phyloP scores from a whole-genome alignment of 805 yeast species.

The Wickerhamiella shivajii region DNA sequence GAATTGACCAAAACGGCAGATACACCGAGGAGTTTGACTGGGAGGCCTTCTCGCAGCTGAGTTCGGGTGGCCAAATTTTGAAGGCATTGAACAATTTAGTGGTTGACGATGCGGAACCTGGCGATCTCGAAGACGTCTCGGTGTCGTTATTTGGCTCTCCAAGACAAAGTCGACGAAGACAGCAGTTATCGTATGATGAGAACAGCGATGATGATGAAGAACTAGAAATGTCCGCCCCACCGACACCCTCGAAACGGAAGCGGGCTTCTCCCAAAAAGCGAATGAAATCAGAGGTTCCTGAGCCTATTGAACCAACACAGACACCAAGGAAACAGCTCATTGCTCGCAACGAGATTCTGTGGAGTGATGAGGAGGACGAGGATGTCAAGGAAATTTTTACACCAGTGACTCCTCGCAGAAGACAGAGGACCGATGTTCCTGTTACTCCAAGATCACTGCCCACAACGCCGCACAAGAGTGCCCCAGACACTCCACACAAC shows the following conservation, averaged over 20 bases:
- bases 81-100: neutral
- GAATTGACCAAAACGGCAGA: neutral
- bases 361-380: neutral
- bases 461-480: slow-evolving; percentile 8
- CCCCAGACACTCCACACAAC: slow-evolving; percentile 15
- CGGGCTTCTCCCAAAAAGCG: too few relatives aligned
- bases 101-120: slow-evolving; percentile 1
- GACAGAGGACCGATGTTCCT: neutral
- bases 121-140: slow-evolving; percentile 4
- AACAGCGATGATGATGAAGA: neutral
- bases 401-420: neutral
- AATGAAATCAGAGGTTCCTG: neutral
- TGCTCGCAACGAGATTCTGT: neutral
- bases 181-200: neutral
- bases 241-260: too few relatives aligned
- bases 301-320: neutral
- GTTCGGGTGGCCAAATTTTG: too few relatives aligned
- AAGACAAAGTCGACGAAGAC: neutral
- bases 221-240: slow-evolving; percentile 2
- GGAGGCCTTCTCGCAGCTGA: too few relatives aligned
- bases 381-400: neutral
- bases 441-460: slow-evolving; percentile 6
- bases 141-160: neutral
- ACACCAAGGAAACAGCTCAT: neutral
- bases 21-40: slow-evolving; percentile 1